phyloP scores from a whole-genome alignment of 768 basidiomycete species.

The Neoboletus magnificus region DNA sequence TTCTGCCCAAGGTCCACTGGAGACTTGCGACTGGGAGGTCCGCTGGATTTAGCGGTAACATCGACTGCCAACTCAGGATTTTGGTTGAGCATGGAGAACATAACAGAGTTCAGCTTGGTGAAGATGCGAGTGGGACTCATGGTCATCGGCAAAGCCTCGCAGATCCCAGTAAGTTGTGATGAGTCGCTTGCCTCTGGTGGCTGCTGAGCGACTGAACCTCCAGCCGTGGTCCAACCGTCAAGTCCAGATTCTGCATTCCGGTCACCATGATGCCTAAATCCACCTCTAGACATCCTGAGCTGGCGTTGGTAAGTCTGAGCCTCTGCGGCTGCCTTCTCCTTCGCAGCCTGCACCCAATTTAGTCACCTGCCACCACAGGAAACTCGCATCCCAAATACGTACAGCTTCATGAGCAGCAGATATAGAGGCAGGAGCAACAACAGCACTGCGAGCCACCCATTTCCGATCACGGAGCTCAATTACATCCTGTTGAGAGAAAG shows the following conservation, averaged over 20 bases:
- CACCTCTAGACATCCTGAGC: slow-evolving; percentile 82
- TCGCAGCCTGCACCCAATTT: slow-evolving; percentile 56
- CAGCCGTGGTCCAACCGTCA: slow-evolving; percentile 87
- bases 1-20: slow-evolving; percentile 48
- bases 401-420: slow-evolving; percentile 87
- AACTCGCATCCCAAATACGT: slow-evolving; percentile 30
- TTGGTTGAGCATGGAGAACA: slow-evolving; percentile 83
- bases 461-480: slow-evolving; percentile 82
- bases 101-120: slow-evolving; percentile 77
- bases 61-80: slow-evolving; percentile 55
- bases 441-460: slow-evolving; percentile 71
- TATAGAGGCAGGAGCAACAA: slow-evolving; percentile 81
- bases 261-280: slow-evolving; percentile 82
- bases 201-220: slow-evolving; percentile 47
- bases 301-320: slow-evolving; percentile 59
- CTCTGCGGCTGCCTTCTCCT: slow-evolving; percentile 69
- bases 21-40: slow-evolving; percentile 47
- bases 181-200: slow-evolving; percentile 82
- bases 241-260: slow-evolving; percentile 60
- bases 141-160: slow-evolving; percentile 60
- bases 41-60: slow-evolving; percentile 48
- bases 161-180: slow-evolving; percentile 86
- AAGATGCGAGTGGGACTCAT: slow-evolving; percentile 89
- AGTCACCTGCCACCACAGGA: background rate
- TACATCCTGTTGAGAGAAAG: slow-evolving; percentile 61